Percentiles rank a stretch among this genome's conserved stretches.
Conservation (phyloP, 352 stramenopile species). For the Globisporangium perplexum region DNA sequence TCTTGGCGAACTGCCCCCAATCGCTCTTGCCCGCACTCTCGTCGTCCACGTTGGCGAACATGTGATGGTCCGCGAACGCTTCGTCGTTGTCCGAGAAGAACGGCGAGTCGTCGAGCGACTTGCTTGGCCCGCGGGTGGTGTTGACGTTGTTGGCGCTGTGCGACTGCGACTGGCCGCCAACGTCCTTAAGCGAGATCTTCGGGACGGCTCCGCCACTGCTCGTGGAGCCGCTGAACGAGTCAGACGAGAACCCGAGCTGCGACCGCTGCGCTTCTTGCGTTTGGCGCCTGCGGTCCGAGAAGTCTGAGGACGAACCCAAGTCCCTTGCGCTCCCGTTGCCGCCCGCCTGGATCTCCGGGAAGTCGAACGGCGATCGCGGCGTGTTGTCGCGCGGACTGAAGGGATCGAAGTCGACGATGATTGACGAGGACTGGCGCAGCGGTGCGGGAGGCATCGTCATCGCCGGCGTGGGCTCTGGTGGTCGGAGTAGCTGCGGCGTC, state of each 20-base stretch:
- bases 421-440: slow-evolving; percentile 31
- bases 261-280: slow-evolving; percentile 63
- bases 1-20: slow-evolving; percentile 12
- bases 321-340: slow-evolving; percentile 9
- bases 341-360: slow-evolving; percentile 9
- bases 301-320: slow-evolving; percentile 13
- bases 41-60: slow-evolving; percentile 65
- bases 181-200: slow-evolving; percentile 43
- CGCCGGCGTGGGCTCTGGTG: slow-evolving; percentile 22
- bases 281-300: slow-evolving; percentile 31
- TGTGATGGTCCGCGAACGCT: slow-evolving; percentile 49
- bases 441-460: slow-evolving; percentile 13
- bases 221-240: slow-evolving; percentile 29
- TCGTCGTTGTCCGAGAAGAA: slow-evolving; percentile 65
- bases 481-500: slow-evolving; percentile 10
- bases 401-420: slow-evolving; percentile 65
- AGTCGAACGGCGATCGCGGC: slow-evolving; percentile 42
- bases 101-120: slow-evolving; percentile 34
- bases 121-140: slow-evolving; percentile 8
- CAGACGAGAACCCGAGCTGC: slow-evolving; percentile 47
- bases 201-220: slow-evolving; percentile 1
- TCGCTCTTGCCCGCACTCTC: slow-evolving; percentile 21
- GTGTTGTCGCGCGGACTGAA: slow-evolving; percentile 58
- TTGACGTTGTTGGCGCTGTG: slow-evolving; percentile 12
- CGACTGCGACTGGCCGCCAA: slow-evolving; percentile 10